These are phyloP conservation scores for Pichia deserticola DNA, from an alignment of 805 yeast species.

Conservation along the genomic window DNA sequence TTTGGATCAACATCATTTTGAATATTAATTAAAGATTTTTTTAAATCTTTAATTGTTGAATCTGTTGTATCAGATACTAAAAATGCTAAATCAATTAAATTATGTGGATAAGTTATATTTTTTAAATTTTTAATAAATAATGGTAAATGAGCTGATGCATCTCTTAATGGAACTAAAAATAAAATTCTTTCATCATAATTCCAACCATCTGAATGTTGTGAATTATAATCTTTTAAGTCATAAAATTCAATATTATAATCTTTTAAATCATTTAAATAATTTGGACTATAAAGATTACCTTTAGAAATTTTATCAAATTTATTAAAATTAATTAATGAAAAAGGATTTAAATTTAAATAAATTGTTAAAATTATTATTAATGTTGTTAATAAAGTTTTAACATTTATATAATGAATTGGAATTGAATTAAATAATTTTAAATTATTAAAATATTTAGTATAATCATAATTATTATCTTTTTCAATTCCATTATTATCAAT, in stretches of 20 bases:
- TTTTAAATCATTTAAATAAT: background rate
- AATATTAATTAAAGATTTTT: slow-evolving; percentile 43
- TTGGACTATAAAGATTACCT: background rate
- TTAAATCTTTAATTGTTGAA: slow-evolving; percentile 71
- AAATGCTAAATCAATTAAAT: slow-evolving; percentile 58
- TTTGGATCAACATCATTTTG: slow-evolving; percentile 57
- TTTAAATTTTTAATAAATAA: slow-evolving; percentile 53
- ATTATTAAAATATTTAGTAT: too few relatives aligned
- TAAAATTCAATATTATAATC: slow-evolving; percentile 31
- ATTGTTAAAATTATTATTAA: background rate
- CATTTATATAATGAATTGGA: background rate
- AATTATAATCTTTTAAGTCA: slow-evolving; percentile 34
- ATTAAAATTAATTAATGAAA: too few relatives aligned
- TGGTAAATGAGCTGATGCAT: slow-evolving; percentile 53
- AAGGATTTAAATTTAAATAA: background rate
- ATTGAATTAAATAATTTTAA: too few relatives aligned
- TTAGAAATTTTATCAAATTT: background rate
- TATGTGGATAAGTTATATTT: slow-evolving; percentile 52
- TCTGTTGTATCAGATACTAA: slow-evolving; percentile 87
- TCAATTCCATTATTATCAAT: too few relatives aligned
- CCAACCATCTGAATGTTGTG: slow-evolving; percentile 41
- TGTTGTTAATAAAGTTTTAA: background rate
- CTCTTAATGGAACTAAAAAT: slow-evolving; percentile 52
- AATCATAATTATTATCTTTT: too few relatives aligned
- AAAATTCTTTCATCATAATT: slow-evolving; percentile 43